Conservation (phyloP, 768 basidiomycete genomes). For the Trametes meyenii region DNA sequence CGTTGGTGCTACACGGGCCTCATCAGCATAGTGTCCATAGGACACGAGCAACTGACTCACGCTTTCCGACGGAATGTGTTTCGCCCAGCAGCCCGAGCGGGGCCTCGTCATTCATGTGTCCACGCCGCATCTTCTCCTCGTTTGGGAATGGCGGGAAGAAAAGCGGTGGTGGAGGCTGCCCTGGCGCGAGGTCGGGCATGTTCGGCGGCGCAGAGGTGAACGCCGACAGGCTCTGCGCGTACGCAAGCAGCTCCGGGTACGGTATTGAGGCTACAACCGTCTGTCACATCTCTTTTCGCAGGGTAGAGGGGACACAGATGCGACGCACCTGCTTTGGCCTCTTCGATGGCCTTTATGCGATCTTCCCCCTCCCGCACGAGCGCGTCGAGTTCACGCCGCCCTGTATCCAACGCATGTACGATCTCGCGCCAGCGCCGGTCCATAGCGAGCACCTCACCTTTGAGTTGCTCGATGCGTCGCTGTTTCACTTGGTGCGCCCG, state of each 20-base stretch:
- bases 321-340: conserved; percentile 67
- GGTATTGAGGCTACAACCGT: conserved; percentile 65
- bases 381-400: conserved; percentile 68
- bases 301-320: neutral
- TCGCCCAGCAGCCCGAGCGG: conserved; percentile 79
- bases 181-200: conserved; percentile 75
- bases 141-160: conserved; percentile 93
- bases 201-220: conserved; percentile 90
- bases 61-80: conserved; percentile 77
- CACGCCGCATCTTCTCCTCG: conserved; percentile 88
- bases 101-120: conserved; percentile 77
- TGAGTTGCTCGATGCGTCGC: conserved; percentile 69
- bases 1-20: conserved; percentile 52
- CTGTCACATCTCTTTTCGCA: neutral
- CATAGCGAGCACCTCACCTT: conserved; percentile 68
- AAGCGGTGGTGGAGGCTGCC: conserved; percentile 73
- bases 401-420: conserved; percentile 64
- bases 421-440: conserved; percentile 71
- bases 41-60: conserved; percentile 44
- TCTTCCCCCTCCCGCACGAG: conserved; percentile 78
- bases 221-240: conserved; percentile 82
- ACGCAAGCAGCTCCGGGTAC: conserved; percentile 80
- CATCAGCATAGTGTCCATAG: conserved; percentile 2
- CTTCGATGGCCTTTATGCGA: conserved; percentile 66
- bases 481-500: conserved; percentile 78